Evolutionary conservation across 257 asterid genomes (phyloP), one percentile per base, ranked within the genome.

Genomic region (Orobanche coerulescens): DNA sequence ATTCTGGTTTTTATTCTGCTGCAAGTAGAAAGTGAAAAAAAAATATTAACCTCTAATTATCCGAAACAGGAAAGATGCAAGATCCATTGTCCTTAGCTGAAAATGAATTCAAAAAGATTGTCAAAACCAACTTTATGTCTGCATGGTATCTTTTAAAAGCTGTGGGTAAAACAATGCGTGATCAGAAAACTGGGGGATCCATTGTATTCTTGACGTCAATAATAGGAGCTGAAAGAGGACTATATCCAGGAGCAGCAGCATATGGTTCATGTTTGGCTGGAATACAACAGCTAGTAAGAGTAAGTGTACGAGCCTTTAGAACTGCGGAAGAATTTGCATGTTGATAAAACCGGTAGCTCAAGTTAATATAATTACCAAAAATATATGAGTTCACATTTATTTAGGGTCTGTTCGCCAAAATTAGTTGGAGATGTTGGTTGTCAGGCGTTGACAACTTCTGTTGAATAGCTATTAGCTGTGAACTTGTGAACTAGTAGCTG

Each of bases 241-340:
- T 92, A 46, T 88, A 92, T 77, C 95, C 69, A 60, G 97, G 98
- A 55, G 91, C 98, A 50, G 94, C 98, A 69, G 95, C 95, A 51
- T 92, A 84, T 67, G 98, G 98, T 66, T 82, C 97, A 1, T 88
- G 95, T 80, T 71, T 86, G 66, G 98, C 94, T 66, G 95, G 95
- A 69, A 64, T 88, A 22, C 91, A 92, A 65, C 98, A 92, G 87
- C 81, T 92, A 25, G 95, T 73, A 16, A 73, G 94, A 84, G 98
- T 92, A 75, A 84, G 84, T 67, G 14, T 28, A 39, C n/a, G n/a
- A n/a, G n/a, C n/a, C n/a, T n/a, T n/a, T n/a, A n/a, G n/a, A n/a
- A n/a, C n/a, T n/a, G n/a, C n/a, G n/a, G n/a, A n/a, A n/a, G n/a
- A n/a, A n/a, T n/a, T n/a, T n/a, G n/a, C 57, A 20, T 46, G 34